Conservation (phyloP, 2,329 filamentous ascomycete species). For the Fusarium cicatricum region DNA sequence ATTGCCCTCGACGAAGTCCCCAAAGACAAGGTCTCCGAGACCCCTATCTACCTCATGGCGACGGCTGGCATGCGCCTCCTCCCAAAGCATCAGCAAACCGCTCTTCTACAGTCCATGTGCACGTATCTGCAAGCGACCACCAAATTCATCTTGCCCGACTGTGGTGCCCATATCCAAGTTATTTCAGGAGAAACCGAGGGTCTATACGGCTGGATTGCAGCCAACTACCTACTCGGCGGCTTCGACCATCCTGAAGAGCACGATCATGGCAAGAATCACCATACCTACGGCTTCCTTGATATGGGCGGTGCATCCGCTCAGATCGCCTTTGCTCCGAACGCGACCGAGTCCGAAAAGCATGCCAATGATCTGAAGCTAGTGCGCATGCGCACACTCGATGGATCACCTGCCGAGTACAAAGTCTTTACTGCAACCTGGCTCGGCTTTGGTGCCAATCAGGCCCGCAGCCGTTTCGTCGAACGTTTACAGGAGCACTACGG, state of each 20-base stretch:
- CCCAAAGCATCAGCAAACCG: constrained; percentile 73
- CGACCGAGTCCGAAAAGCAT: constrained; percentile 88
- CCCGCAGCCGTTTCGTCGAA: constrained; percentile 84
- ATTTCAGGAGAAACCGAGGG: constrained; percentile 97
- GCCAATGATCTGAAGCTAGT: constrained; percentile 88
- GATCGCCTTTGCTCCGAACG: constrained; percentile 96
- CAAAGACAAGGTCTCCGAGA: constrained; percentile 76
- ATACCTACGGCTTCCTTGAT: constrained; percentile 96
- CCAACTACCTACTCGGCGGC: constrained; percentile 92
- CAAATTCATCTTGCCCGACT: constrained; percentile 88
- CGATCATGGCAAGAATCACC: constrained; percentile 84
- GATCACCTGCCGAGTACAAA: constrained; percentile 78
- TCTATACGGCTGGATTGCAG: constrained; percentile 95
- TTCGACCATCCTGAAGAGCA: constrained; percentile 82
- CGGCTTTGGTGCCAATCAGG: constrained; percentile 96
- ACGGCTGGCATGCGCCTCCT: constrained; percentile 95
- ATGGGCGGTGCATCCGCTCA: constrained; percentile 99
- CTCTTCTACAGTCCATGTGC: constrained; percentile 81
- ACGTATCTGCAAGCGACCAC: constrained; percentile 80
- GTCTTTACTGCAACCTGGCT: constrained; percentile 98
- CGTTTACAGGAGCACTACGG: constrained; percentile 73
- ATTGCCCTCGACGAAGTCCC: constrained; percentile 85
- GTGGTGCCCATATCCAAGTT: constrained; percentile 87
- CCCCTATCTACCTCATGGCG: constrained; percentile 93
- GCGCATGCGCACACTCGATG: constrained; percentile 84